Evolutionary conservation across 495 filamentous ascomycete genomes (phyloP), one percentile per base, ranked within the genome.

Genomic region (Aspergillus conjunctus): DNA sequence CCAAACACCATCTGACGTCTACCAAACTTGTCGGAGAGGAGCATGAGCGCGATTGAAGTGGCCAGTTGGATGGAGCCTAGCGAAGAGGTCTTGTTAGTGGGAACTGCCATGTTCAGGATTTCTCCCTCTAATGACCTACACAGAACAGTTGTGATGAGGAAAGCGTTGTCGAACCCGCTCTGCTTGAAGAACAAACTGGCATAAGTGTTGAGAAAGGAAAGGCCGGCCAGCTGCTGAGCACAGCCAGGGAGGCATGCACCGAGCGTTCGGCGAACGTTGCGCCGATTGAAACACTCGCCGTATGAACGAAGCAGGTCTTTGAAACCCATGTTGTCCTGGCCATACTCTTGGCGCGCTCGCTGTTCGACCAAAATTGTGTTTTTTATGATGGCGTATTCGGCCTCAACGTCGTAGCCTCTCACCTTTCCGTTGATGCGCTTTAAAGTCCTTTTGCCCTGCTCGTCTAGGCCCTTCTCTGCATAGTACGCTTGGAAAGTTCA

Each of bases 401-500:
- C 43, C 63, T 71, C 20, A 9, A 51, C 48, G 15, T 51, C 48
- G 22, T 51, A 51, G 6, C 48, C 48, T 11, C 30, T 20, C 2
- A 51, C 20, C 7, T 11, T 11, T 4, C 48, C 48, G 30, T 51
- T 51, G 9, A 51, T 15, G 18, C 20, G 48, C 4, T 18, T 20
- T 12, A 51, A 20, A 1, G 20, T 51, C 8, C 22, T 51, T 8
- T 7, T 2, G 7, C 48, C 48, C 12, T 15, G 18, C 0, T 51
- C 48, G 8, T 51, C 48, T 20, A 30, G 48, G 4, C 48, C 48
- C 7, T 15, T 3, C 18, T 51, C 21, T 1, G 48, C 48, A 9
- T 22, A 30, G 48, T 51, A 51, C 21, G 48, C 48, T 51, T 12
- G 8, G 4, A 5, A 49, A 41, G 37, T n/a, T 14, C 15, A 8